Base-by-base conservation (phyloP, 2,329 filamentous ascomycete genomes). In the Colletotrichum sp. region DNA sequence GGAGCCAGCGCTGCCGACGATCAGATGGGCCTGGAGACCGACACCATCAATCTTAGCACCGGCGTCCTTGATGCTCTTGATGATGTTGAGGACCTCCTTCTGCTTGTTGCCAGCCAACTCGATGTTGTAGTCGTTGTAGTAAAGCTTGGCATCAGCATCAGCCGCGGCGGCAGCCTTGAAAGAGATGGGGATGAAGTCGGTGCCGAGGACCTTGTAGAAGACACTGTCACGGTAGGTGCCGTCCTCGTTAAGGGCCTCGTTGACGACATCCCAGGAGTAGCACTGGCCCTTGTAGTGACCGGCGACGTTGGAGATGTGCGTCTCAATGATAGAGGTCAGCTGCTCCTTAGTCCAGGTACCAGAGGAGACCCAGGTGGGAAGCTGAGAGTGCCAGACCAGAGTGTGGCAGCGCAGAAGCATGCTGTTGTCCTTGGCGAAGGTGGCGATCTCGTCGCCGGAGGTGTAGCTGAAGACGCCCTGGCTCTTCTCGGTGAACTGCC, bases 401-500 rank as follows among this genome's bases (percentile, higher is more conserved):
- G 84, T 90, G 80, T 92, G 91, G 81, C 91, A 92, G 72, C 90
- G 86, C 24, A 90, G 81, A 24, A 78, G 26, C 76, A 77, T 72
- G 48, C 67, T 21, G 71, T 77, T 78, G 18, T n/a, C 28, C 64
- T 70, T 52, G 43, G 76, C 75, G n/a, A 75, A 57, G 2, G 91
- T 82, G 74, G 93, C 90, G 28, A 91, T 85, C 39, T 87, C 85
- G 66, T 94, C 91, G 52, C 90, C 92, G 3, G 85, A 83, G 7
- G 87, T 87, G 82, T 88, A 94, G 79, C 87, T 88, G 86, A 94
- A 94, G 61, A 85, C 81, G 43, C 86, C 88, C 61, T 87, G 88
- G 55, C 84, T 81, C 1, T 91, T 90, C 85, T 95, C 91, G 18
- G 87, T 92, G 77, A 88, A 86, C 75, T 92, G 87, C 92, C 92